Base-by-base conservation (phyloP, 768 basidiomycete genomes). In the Termitomyces sp. region DNA sequence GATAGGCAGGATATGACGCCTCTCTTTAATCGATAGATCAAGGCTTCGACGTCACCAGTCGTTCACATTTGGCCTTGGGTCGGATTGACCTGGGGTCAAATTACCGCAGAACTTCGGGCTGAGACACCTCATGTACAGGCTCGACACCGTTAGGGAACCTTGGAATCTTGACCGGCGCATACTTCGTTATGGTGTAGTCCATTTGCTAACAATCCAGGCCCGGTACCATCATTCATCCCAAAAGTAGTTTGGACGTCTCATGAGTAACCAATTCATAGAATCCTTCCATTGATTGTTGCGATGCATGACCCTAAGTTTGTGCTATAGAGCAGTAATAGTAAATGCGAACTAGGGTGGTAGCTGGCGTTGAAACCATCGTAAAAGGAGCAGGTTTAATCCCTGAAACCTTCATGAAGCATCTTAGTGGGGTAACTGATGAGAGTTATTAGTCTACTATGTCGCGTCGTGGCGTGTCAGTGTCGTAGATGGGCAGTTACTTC, bases 311-410 rank as follows among this genome's bases (percentile, higher is more conserved):
- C 30, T 42, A 54, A n/a, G 40, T 43, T 60, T 52, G 19, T 57
- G 47, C 34, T 48, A 23, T 52, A 41, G 34, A 19, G 25, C 52
- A 52, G 14, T 4, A 37, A 44, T 45, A 57, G 41, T 51, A 35
- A n/a, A 37, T 58, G 37, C 27, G 21, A 53, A 56, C 42, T 49
- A 54, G 44, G 37, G 50, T 59, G 42, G 12, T 51, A 30, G 28
- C 57, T 63, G 64, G 63, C 62, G 67, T 69, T 70, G 66, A 66
- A 64, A 56, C 64, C 62, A 57, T 51, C 58, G 32, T 35, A 14
- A 53, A 48, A 43, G 52, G 47, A 43, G 19, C 42, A 25, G 25
- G 40, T 9, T 14, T 28, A 48, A 59, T 23, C 30, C 46, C 43
- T 52, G 46, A 35, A 45, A 54, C 59, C 58, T 58, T 42, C 40